phyloP scores from a whole-genome alignment of 768 basidiomycete genomes.

The Mycena leptocephala region DNA sequence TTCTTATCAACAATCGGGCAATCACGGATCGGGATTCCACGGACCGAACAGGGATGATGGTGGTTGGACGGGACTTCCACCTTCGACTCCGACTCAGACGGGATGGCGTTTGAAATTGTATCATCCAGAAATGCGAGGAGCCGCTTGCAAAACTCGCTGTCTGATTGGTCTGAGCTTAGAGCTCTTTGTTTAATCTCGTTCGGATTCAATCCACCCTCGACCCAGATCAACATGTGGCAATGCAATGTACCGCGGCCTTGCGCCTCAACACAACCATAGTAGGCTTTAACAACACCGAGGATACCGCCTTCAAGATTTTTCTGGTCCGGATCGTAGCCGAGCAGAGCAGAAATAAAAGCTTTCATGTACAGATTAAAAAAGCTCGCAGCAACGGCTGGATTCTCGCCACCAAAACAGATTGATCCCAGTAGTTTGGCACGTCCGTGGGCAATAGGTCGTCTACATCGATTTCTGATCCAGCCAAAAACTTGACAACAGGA shows the following conservation, averaged over 20 bases:
- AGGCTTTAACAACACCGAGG: no score
- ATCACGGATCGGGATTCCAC: not conserved
- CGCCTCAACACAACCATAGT: no score
- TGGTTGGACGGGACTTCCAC: not conserved
- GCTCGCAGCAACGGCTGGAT: conserved; percentile 12
- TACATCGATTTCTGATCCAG: conserved; percentile 22
- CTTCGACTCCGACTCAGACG: not conserved
- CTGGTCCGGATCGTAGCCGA: no score
- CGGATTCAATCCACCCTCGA: no score
- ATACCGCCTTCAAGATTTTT: no score
- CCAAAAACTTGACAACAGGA: conserved; percentile 30
- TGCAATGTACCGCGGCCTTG: no score
- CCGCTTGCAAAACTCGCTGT: conserved; percentile 12
- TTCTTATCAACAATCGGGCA: not conserved
- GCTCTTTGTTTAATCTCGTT: conserved; percentile 14
- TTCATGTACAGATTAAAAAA: conserved; percentile 39
- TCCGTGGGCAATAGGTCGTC: not conserved
- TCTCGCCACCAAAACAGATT: conserved; percentile 30
- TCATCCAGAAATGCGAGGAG: conserved; percentile 28
- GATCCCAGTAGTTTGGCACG: no score
- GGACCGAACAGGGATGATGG: conserved; percentile 19
- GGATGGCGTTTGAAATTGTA: conserved; percentile 16
- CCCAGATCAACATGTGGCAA: no score
- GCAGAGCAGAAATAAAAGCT: no score
- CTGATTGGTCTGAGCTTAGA: conserved; percentile 33